Conservation (phyloP, 306 rosid species). For the Pyrus communis region DNA sequence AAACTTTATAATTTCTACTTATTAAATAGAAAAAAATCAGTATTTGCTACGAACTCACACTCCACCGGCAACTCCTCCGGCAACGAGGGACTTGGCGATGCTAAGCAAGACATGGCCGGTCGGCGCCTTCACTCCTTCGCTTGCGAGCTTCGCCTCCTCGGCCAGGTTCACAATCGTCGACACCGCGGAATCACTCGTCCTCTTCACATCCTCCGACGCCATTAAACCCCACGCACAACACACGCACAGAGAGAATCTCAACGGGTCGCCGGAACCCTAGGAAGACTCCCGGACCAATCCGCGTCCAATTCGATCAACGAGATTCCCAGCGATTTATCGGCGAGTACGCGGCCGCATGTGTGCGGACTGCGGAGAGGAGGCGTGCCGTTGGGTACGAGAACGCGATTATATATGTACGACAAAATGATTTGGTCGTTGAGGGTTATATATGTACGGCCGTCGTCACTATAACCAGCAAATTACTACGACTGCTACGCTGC, state of each 20-base stretch:
- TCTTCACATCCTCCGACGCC: conserved; percentile 43
- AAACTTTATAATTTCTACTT: background rate
- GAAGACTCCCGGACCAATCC: background rate
- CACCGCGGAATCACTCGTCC: conserved; percentile 29
- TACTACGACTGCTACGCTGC: background rate
- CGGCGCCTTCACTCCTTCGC: conserved; percentile 41
- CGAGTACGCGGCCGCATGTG: background rate
- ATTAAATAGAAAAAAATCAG: background rate
- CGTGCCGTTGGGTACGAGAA: background rate
- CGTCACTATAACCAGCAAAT: background rate
- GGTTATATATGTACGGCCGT: background rate
- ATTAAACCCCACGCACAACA: conserved; percentile 13
- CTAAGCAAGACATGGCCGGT: conserved; percentile 30
- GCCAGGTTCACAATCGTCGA: conserved; percentile 36
- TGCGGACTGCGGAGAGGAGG: background rate
- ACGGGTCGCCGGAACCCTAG: background rate
- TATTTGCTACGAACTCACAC: conserved; percentile 38
- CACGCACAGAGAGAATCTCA: background rate
- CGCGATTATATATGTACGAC: background rate
- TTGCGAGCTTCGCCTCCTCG: conserved; percentile 36
- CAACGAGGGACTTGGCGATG: conserved; percentile 57
- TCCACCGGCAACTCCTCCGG: conserved; percentile 78
- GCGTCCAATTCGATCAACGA: background rate
- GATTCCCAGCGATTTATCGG: conserved; percentile 1
- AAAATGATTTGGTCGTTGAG: background rate